Conservation (phyloP, 2,329 filamentous ascomycete genomes). For the Xylariaceae sp. region DNA sequence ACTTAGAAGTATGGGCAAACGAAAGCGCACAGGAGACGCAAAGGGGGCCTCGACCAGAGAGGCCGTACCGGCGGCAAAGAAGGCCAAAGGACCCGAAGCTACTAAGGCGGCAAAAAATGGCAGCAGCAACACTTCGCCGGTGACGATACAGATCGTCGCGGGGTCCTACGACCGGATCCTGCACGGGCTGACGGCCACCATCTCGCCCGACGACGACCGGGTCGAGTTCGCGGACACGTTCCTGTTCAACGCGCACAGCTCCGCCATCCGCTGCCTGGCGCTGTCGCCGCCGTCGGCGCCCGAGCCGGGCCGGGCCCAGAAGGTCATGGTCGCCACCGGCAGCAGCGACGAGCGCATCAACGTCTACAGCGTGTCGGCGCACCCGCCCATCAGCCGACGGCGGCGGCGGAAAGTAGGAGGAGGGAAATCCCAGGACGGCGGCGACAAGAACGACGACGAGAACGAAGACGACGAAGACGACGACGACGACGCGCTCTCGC, state of each 20-base stretch:
- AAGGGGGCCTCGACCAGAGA: slow-evolving; percentile 6
- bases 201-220: slow-evolving; percentile 38
- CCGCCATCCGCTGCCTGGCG: slow-evolving; percentile 82
- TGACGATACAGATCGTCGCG: slow-evolving; percentile 79
- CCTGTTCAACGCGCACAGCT: slow-evolving; percentile 87
- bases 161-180: slow-evolving; percentile 92
- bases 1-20: slow-evolving; percentile 39
- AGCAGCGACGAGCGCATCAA: slow-evolving; percentile 93
- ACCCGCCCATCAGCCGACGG: slow-evolving; percentile 51
- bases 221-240: slow-evolving; percentile 84
- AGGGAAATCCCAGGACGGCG: slow-evolving; percentile 47
- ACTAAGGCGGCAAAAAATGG: no score
- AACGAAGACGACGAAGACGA: no score
- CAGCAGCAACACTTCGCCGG: slow-evolving; percentile 19
- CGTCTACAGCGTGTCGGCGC: slow-evolving; percentile 78
- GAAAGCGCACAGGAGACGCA: slow-evolving; percentile 34
- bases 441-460: no score
- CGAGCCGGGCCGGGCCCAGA: slow-evolving; percentile 58
- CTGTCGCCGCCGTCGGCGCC: slow-evolving; percentile 67
- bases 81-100: slow-evolving; percentile 14
- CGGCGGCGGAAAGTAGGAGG: no score
- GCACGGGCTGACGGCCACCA: slow-evolving; percentile 77
- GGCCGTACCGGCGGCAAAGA: slow-evolving; percentile 14
- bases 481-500: slow-evolving; percentile 59
- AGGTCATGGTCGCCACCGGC: slow-evolving; percentile 83